Evolutionary conservation across 202 grass and related monocot genomes (phyloP), one percentile per base, ranked within the genome.

Genomic region (Cymbopogon flexuosus): DNA sequence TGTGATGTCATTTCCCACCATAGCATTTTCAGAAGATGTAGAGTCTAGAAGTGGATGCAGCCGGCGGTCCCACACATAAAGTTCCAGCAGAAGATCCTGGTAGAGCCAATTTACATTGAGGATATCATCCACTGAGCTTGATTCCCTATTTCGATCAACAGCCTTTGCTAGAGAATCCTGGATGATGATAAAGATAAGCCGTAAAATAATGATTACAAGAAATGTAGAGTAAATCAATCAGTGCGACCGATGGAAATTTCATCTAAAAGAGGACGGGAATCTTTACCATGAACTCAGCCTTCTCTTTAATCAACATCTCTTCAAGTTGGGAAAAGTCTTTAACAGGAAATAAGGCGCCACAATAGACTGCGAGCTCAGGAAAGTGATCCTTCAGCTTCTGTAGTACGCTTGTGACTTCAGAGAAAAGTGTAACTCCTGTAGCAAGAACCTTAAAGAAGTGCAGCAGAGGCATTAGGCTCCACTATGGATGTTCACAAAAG

Each of bases 271-370:
- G 30, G 37, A 21, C 33, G 40, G 49, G 16, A 11, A 54, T 54
- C 29, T 31, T 73, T 81, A 97, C 91, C 91, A 90, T 88, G 81
- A 94, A 94, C 24, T 92, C 84, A 6, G 65, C 11, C 52, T 88
- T 94, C 62, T 92, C 94, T 79, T 76, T 73, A 45, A 78, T 54
- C 81, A 91, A 59, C 91, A 90, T 79, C 69, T 91, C 91, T 83
- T 91, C 85, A 36, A 86, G 84, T 71, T 89, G 76, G 80, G 77
- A 59, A 65, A 90, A 81, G 11, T 88, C 89, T 91, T 89, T 70
- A 62, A 84, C 60, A 62, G 72, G 79, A 61, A 86, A 29, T 54
- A 74, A 83, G 43, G 70, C 11, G 5, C 57, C 22, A 21, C 35
- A 72, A 41, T 74, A 66, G 59, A 71, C 72, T 57, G 52, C 62